phyloP scores from a whole-genome alignment of 2,329 filamentous ascomycete genomes.

The Alternaria angustiovoidea region DNA sequence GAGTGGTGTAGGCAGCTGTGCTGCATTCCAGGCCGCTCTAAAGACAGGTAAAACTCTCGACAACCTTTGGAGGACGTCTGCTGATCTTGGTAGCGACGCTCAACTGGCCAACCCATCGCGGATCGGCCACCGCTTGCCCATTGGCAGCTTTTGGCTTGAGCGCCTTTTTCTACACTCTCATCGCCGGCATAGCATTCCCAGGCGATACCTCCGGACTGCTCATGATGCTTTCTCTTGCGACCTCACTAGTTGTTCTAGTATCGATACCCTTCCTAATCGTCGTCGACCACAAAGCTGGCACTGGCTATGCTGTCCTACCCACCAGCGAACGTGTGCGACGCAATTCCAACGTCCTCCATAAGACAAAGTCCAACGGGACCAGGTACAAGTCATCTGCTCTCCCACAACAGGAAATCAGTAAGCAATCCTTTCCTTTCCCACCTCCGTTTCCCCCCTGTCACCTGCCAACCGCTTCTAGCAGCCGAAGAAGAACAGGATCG shows the following conservation, averaged over 20 bases:
- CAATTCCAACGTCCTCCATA: conserved; percentile 56
- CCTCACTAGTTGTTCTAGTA: conserved; percentile 75
- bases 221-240: conserved; percentile 80
- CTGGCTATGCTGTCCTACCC: conserved; percentile 66
- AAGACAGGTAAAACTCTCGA: conserved; percentile 66
- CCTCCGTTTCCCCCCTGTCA: conserved; percentile 28
- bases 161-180: conserved; percentile 91
- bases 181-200: conserved; percentile 80
- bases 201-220: conserved; percentile 85
- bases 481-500: conserved; percentile 47
- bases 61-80: not conserved
- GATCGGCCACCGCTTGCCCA: conserved; percentile 93
- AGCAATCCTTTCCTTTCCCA: conserved; percentile 44
- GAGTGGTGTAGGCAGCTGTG: conserved; percentile 87
- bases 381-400: conserved; percentile 51
- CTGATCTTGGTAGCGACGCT: conserved; percentile 69
- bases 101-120: conserved; percentile 90
- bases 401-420: conserved; percentile 69
- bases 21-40: conserved; percentile 86
- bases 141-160: conserved; percentile 92
- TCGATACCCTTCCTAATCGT: conserved; percentile 88
- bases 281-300: conserved; percentile 67
- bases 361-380: conserved; percentile 58
- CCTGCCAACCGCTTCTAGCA: conserved; percentile 47
- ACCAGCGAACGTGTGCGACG: conserved; percentile 56